Evolutionary conservation across 2,329 filamentous ascomycete genomes (phyloP).

Genomic region (Fusarium penzigii): DNA sequence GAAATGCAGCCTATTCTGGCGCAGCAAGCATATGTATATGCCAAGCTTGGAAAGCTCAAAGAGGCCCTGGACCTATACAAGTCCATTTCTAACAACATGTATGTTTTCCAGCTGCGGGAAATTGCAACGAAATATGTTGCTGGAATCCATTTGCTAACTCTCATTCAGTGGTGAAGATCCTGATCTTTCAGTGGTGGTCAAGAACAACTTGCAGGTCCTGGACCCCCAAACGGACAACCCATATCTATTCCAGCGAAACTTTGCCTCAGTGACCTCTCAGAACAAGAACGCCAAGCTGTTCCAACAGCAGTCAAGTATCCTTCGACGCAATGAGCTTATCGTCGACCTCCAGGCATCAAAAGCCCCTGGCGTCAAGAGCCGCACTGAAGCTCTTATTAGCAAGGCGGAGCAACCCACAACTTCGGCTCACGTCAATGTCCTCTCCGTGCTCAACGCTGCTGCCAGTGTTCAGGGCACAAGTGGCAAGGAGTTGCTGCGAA

Average conservation of each 20-base stretch:
- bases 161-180: constrained; percentile 61
- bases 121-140: background rate
- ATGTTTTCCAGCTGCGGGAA: constrained; percentile 32
- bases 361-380: constrained; percentile 58
- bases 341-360: constrained; percentile 69
- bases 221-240: constrained; percentile 57
- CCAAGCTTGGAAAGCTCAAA: constrained; percentile 63
- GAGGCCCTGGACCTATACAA: constrained; percentile 66
- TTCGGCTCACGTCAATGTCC: constrained; percentile 37
- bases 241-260: constrained; percentile 64
- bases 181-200: constrained; percentile 65
- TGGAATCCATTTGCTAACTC: constrained; percentile 13
- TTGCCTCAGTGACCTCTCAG: constrained; percentile 54
- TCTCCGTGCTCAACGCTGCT: constrained; percentile 65
- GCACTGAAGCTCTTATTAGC: constrained; percentile 45
- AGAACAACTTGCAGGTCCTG: constrained; percentile 60
- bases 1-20: constrained; percentile 76
- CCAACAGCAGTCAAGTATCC: constrained; percentile 61
- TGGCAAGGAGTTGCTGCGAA: constrained; percentile 68
- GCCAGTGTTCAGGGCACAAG: constrained; percentile 66
- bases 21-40: constrained; percentile 74
- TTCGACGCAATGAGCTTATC: constrained; percentile 62
- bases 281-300: constrained; percentile 67
- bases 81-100: constrained; percentile 64
- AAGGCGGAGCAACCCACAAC: constrained; percentile 30